Conservation (phyloP, 306 rosid species). For the Betula pendula region DNA sequence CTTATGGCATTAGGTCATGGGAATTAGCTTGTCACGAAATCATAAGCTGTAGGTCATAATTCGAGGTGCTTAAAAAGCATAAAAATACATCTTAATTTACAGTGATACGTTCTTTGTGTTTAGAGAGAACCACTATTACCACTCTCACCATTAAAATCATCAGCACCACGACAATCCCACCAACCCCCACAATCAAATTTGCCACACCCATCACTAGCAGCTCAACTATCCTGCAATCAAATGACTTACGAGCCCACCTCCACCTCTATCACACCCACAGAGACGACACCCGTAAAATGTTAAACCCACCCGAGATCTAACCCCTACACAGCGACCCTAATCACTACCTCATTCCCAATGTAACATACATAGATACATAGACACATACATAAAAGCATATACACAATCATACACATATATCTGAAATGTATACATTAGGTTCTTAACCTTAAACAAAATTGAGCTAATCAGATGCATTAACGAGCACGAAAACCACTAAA, state of each 20-base stretch:
- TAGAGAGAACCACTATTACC: background rate
- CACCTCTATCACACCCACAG: background rate
- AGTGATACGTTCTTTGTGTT: background rate
- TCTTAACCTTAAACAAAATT: background rate
- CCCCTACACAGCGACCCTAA: background rate
- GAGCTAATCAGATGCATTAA: background rate
- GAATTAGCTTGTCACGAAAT: background rate
- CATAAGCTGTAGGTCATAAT: background rate
- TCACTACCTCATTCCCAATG: background rate
- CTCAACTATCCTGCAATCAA: background rate
- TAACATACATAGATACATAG: background rate
- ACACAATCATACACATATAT: background rate
- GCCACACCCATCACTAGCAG: background rate
- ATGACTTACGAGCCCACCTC: background rate
- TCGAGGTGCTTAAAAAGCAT: background rate
- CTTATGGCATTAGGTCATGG: background rate
- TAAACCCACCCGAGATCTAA: constrained; percentile 31
- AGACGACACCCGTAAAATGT: constrained; percentile 6
- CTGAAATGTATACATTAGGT: background rate
- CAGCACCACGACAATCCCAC: background rate
- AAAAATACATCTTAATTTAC: background rate
- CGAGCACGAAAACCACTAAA: background rate
- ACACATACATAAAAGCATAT: background rate
- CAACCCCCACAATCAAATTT: background rate
- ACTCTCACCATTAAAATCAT: background rate